Conservation (phyloP, 2,329 filamentous ascomycete species). For the Claviceps sp. region DNA sequence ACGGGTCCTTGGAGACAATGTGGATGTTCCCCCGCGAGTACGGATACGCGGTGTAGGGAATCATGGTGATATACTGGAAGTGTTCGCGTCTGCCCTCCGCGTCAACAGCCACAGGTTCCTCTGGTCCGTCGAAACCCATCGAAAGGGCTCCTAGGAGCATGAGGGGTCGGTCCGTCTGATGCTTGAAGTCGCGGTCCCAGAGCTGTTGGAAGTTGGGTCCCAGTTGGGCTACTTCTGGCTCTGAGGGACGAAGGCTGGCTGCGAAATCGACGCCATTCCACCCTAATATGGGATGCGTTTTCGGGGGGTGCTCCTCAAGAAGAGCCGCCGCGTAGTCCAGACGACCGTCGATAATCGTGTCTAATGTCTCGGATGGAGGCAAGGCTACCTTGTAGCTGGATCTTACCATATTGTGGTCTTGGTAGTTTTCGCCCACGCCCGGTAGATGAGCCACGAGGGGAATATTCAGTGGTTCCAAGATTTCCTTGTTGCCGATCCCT, state of each 20-base stretch:
- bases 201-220: conserved; percentile 37
- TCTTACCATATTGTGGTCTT: conserved; percentile 41
- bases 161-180: conserved; percentile 30
- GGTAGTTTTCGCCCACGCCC: conserved; percentile 39
- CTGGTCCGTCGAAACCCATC: conserved; percentile 13
- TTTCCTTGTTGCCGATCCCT: conserved; percentile 39
- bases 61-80: conserved; percentile 36
- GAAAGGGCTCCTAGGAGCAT: conserved; percentile 25
- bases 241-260: conserved; percentile 41
- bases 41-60: conserved; percentile 43
- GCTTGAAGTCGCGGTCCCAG: conserved; percentile 42
- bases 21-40: conserved; percentile 49
- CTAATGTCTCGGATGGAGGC: conserved; percentile 25
- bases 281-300: conserved; percentile 35
- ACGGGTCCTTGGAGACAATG: conserved; percentile 31
- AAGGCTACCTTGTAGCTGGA: conserved; percentile 33
- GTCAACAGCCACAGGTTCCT: neutral
- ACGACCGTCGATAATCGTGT: conserved; percentile 36
- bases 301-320: conserved; percentile 15
- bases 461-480: conserved; percentile 34
- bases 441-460: conserved; percentile 31
- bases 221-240: conserved; percentile 36
- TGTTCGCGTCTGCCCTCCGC: conserved; percentile 3
- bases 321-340: conserved; percentile 20
- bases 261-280: conserved; percentile 46